These are phyloP conservation scores for Metschnikowia kofuensis DNA, from an alignment of 805 yeast genomes.

Conservation along the genomic window DNA sequence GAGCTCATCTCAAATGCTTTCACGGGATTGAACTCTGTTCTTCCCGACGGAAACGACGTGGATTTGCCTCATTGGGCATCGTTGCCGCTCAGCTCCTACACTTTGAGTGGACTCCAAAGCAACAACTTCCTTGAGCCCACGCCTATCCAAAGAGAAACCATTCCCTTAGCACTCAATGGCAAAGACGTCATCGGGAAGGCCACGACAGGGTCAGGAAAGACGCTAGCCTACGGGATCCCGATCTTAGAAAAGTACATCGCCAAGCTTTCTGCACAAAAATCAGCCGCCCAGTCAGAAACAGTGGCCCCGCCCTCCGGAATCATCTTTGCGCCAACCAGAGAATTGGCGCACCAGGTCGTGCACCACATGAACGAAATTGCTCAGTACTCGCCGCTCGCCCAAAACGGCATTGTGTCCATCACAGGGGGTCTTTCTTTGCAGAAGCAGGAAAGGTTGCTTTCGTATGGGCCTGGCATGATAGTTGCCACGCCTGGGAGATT, in stretches of 20 bases:
- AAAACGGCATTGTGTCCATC: slow-evolving; percentile 63
- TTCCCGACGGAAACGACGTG: slow-evolving; percentile 36
- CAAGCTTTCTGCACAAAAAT: not conserved
- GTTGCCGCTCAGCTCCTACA: slow-evolving; percentile 48
- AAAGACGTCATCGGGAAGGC: slow-evolving; percentile 93
- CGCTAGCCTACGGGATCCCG: slow-evolving; percentile 93
- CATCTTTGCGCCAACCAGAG: slow-evolving; percentile 93
- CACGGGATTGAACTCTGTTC: slow-evolving; percentile 19
- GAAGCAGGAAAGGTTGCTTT: slow-evolving; percentile 81
- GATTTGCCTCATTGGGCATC: slow-evolving; percentile 62
- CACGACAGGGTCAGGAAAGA: slow-evolving; percentile 96
- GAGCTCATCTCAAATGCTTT: slow-evolving; percentile 30
- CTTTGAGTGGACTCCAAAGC: slow-evolving; percentile 58
- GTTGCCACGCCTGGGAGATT: slow-evolving; percentile 97
- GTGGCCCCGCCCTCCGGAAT: slow-evolving; percentile 58
- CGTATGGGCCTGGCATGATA: slow-evolving; percentile 71
- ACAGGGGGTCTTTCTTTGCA: slow-evolving; percentile 96
- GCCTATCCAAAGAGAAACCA: slow-evolving; percentile 71
- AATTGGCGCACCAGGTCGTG: slow-evolving; percentile 89
- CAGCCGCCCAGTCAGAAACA: not conserved
- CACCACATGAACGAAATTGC: slow-evolving; percentile 66
- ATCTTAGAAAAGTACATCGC: slow-evolving; percentile 65
- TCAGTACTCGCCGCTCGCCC: slow-evolving; percentile 49
- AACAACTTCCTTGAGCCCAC: slow-evolving; percentile 72
- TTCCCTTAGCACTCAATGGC: slow-evolving; percentile 72